These are phyloP conservation scores for Podila verticillata DNA, from an alignment of 192 early-diverging fungal species.

Conservation along the genomic window DNA sequence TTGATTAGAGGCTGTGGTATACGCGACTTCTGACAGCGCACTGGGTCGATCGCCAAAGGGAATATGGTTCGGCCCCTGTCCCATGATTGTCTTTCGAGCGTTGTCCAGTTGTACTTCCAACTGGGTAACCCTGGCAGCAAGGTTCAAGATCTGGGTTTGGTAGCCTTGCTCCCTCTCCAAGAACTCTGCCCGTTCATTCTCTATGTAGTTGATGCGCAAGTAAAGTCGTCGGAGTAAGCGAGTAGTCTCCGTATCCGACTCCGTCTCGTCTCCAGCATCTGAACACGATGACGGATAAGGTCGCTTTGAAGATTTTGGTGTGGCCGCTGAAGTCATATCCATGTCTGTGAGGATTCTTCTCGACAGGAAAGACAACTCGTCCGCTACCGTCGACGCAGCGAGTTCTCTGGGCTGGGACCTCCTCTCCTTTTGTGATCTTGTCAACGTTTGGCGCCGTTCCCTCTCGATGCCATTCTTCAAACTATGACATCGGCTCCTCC, in stretches of 20 bases:
- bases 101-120: not conserved
- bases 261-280: not conserved
- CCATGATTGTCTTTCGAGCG: too few species aligned
- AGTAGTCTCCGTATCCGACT: constrained; percentile 1
- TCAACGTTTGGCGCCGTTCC: not conserved
- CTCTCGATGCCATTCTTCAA: not conserved
- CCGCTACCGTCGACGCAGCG: too few species aligned
- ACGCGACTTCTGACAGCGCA: too few species aligned
- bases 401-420: not conserved
- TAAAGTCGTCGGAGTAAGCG: not conserved
- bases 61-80: too few species aligned
- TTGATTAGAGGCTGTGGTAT: too few species aligned
- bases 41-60: too few species aligned
- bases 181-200: not conserved
- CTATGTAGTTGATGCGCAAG: not conserved
- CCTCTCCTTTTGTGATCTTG: not conserved
- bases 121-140: not conserved
- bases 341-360: too few species aligned
- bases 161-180: not conserved
- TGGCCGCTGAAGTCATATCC: too few species aligned
- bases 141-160: not conserved
- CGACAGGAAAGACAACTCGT: too few species aligned
- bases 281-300: too few species aligned
- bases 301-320: too few species aligned
- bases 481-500: not conserved